phyloP scores from a whole-genome alignment of 1,284 basidiomycete genomes.

The Leucoagaricus sp. region DNA sequence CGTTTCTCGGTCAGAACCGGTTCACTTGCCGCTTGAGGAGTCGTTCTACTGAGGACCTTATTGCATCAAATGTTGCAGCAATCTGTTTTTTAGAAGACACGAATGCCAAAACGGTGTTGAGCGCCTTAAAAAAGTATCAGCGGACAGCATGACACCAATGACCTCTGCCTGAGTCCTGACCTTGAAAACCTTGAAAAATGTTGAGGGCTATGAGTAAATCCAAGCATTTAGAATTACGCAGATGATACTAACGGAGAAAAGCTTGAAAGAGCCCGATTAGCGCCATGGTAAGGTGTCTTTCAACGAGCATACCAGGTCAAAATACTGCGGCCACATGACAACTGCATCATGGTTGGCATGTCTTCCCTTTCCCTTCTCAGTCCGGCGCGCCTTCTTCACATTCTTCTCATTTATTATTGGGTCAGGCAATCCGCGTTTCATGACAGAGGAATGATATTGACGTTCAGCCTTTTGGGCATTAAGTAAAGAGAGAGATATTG shows the following conservation, averaged over 20 bases:
- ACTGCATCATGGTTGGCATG: conserved; percentile 2
- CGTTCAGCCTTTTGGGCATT: no score
- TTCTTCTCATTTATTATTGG: background rate
- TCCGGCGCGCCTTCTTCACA: conserved; percentile 7
- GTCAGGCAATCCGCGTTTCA: conserved; percentile 4
- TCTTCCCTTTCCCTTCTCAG: conserved; percentile 10
- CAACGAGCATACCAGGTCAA: conserved; percentile 45
- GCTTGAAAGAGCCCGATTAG: conserved; percentile 28
- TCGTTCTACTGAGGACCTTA: conserved; percentile 78
- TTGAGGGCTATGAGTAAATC: background rate
- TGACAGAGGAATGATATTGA: background rate
- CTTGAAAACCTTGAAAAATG: conserved; percentile 27
- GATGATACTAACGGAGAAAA: conserved; percentile 37
- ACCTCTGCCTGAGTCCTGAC: no score
- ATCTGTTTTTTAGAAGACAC: conserved; percentile 83
- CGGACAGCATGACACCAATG: background rate
- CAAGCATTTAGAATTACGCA: background rate
- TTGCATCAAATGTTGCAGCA: conserved; percentile 77
- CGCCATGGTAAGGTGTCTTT: background rate
- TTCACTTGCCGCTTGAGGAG: conserved; percentile 53
- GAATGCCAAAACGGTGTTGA: conserved; percentile 91
- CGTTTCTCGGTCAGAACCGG: background rate
- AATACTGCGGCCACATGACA: conserved; percentile 59
- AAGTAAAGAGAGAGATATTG: background rate
- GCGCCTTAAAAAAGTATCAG: conserved; percentile 51